A percentile compares a stretch with the other conserved stretches of the same genome.
Evolutionary conservation across 768 basidiomycete species (phyloP).

Genomic region (Boletus rufocinnamomeus): DNA sequence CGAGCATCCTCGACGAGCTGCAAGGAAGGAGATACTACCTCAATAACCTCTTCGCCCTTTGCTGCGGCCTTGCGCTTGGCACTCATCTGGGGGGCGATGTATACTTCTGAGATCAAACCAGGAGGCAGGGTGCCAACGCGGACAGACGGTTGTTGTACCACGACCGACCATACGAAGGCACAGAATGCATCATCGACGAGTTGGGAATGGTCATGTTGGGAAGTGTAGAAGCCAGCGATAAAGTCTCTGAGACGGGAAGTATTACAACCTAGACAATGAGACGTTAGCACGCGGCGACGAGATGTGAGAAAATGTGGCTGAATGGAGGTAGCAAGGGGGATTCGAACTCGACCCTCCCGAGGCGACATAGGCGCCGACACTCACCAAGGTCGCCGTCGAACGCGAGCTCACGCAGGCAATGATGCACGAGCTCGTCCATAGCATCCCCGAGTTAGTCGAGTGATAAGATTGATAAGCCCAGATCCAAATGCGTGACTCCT

Average conservation of each 20-base stretch:
- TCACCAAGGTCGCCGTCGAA: slow-evolving; percentile 91
- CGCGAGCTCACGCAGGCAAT: slow-evolving; percentile 82
- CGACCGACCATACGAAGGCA: slow-evolving; percentile 79
- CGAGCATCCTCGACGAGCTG: slow-evolving; percentile 57
- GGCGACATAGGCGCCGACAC: slow-evolving; percentile 31
- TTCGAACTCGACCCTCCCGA: slow-evolving; percentile 44
- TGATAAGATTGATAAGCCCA: slow-evolving; percentile 1
- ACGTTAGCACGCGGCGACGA: not conserved
- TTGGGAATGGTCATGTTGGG: slow-evolving; percentile 45
- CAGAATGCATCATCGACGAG: slow-evolving; percentile 73
- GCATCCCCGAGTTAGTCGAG: not conserved
- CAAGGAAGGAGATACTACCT: slow-evolving; percentile 48
- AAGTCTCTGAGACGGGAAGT: slow-evolving; percentile 72
- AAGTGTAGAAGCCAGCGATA: slow-evolving; percentile 62
- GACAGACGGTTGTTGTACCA: slow-evolving; percentile 74
- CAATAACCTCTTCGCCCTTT: slow-evolving; percentile 50
- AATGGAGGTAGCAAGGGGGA: slow-evolving; percentile 33
- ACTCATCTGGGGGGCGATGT: slow-evolving; percentile 75
- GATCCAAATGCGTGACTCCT: not conserved
- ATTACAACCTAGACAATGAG: slow-evolving; percentile 59
- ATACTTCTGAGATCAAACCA: slow-evolving; percentile 64
- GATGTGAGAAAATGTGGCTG: slow-evolving; percentile 19
- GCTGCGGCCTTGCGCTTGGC: slow-evolving; percentile 64
- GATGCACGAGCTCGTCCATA: slow-evolving; percentile 83
- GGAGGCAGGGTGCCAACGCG: slow-evolving; percentile 70